Evolutionary conservation across 2,329 filamentous ascomycete genomes (phyloP), one percentile per base, ranked within the genome.

Genomic region (Fusarium redolens): DNA sequence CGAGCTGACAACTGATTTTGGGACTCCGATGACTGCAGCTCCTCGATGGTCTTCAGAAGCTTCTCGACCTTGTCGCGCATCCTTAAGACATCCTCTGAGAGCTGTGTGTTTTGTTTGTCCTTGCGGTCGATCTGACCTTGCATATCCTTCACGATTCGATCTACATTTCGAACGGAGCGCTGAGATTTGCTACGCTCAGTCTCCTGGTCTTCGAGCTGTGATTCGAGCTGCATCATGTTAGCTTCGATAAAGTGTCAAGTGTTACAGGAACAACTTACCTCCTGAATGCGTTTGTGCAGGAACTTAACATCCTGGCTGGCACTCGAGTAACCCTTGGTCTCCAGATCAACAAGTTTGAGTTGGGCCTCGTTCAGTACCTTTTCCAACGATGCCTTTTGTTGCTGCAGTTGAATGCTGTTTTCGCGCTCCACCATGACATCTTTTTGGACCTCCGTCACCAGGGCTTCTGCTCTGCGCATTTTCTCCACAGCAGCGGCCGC

Each of bases 241-340:
- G 62, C 50, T 58, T 73, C 71, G 58, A 65, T 57, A 13, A 56
- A 18, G 33, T n/a, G 33, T 30, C 17, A n/a, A 25, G 18, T 59
- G 44, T 15, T 38, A 35, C 54, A 33, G 48, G 7, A 17, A 17
- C 14, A 10, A 81, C 90, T 88, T 87, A 97, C 95, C 89, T 98
- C 96, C 85, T 98, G 95, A 74, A 99, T 94, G 56, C 96, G 91
- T 79, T 95, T 96, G 83, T 98, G 93, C 78, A 98, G 84, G 85
- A 98, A 98, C 79, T 96, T 93, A 75, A 98, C 94, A 82, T 98
- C 96, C 78, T 97, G 94, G 81, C 95, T 97, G 30, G 93, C 93
- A 73, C 92, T 97, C 25, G 95, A 96, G 83, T 97, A 98, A 59
- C 95, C 95, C 86, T 98, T 98, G 47, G 96, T 98, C 85, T 99